phyloP scores from a whole-genome alignment of 2,329 filamentous ascomycete genomes.

The Alternaria brassicicola region DNA sequence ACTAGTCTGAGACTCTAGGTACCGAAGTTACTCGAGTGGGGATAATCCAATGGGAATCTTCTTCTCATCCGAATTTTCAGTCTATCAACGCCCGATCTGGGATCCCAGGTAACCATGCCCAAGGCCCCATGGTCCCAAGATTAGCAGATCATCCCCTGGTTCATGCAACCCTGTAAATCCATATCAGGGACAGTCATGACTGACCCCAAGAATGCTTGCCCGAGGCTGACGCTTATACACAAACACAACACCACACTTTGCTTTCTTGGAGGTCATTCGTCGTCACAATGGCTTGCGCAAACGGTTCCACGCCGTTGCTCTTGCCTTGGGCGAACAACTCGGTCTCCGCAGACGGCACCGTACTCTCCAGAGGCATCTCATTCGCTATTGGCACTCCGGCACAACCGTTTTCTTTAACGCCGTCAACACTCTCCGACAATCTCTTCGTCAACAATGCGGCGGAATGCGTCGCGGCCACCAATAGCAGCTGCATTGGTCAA shows the following conservation, averaged over 20 bases:
- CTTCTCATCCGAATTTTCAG: conserved; percentile 1
- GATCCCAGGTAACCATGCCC: conserved; percentile 15
- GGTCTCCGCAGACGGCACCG: conserved; percentile 17
- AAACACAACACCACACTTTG: not conserved
- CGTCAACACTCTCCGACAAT: conserved; percentile 23
- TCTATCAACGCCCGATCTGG: conserved; percentile 13
- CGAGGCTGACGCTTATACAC: not conserved
- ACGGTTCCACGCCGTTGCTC: conserved; percentile 24
- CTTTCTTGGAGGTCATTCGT: not conserved
- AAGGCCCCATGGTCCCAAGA: not conserved
- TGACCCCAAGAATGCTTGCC: not conserved
- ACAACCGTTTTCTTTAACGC: conserved; percentile 24
- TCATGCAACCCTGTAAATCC: conserved; percentile 7
- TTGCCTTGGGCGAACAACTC: conserved; percentile 27
- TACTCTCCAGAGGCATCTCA: conserved; percentile 22
- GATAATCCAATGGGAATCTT: conserved; percentile 2
- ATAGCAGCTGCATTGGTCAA: conserved; percentile 25
- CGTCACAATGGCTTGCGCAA: conserved; percentile 22
- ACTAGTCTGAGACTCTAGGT: conserved; percentile 6
- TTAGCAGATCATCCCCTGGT: conserved; percentile 13
- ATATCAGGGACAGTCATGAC: conserved; percentile 8
- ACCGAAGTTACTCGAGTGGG: not conserved
- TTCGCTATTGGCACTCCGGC: conserved; percentile 25
- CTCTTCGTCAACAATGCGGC: conserved; percentile 22
- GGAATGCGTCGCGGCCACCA: conserved; percentile 21